These are phyloP conservation scores for Takashimella tepidaria DNA, from an alignment of 1,284 basidiomycete species.

Conservation along the genomic window DNA sequence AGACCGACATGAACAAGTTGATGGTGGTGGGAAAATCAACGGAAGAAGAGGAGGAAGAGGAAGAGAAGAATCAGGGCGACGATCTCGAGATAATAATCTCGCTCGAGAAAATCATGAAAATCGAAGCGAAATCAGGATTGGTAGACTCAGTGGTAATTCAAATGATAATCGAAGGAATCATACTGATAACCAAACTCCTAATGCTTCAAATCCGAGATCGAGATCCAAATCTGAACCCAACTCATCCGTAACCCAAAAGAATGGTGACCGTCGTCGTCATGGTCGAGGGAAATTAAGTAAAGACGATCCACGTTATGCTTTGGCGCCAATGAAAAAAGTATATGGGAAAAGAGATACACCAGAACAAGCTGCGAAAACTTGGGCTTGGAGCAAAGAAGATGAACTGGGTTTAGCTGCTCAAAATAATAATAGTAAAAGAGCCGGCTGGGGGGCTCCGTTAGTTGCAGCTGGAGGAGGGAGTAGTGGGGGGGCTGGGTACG, in stretches of 20 bases:
- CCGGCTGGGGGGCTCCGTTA: not conserved
- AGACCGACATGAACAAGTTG: too few species aligned
- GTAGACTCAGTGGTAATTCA: too few species aligned
- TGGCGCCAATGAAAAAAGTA: not conserved
- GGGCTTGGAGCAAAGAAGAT: not conserved
- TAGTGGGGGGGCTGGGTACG: not conserved
- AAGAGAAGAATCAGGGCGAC: too few species aligned
- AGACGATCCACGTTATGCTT: not conserved
- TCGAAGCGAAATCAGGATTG: too few species aligned
- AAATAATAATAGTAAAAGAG: not conserved
- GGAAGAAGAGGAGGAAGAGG: too few species aligned
- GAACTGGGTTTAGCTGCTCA: not conserved
- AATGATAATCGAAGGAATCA: too few species aligned
- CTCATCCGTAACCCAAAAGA: not conserved
- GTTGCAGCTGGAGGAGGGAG: not conserved
- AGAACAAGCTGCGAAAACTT: not conserved
- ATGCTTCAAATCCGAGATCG: too few species aligned
- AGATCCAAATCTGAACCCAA: not conserved
- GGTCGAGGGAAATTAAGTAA: not conserved
- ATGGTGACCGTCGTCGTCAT: not conserved
- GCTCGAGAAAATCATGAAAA: too few species aligned
- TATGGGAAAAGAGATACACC: not conserved
- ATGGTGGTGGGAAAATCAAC: too few species aligned
- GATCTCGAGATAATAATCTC: too few species aligned
- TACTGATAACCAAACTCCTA: too few species aligned